Evolutionary conservation across 768 basidiomycete genomes (phyloP), one percentile per base, ranked within the genome.

Genomic region (Asterophora parasitica): DNA sequence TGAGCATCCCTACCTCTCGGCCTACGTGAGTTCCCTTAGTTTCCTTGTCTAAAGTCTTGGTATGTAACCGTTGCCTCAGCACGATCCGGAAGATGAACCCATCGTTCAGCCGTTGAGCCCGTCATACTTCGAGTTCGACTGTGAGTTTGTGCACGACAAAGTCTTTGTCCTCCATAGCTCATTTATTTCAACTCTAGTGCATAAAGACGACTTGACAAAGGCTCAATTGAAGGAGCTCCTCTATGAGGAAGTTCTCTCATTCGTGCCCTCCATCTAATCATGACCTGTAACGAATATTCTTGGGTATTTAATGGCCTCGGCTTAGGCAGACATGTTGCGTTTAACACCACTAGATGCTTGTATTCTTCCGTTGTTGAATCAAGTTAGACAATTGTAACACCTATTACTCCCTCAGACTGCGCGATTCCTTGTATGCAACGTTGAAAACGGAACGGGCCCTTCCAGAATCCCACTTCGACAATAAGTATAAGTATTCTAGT

Each of bases 51-150:
- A 36, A 40, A 26, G 20, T 13, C 10, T 32, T 20, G 23, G 28
- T 70, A 78, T 68, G 81, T 80, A 55, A 50, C 34, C 39, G 53
- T 26, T 45, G 38, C 17, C 36, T 2, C 51, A 86, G 82, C 88
- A 92, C 57, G 91, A 92, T 61, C 83, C 92, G 1, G 85, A 89
- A 45, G 93, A 96, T 61, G 93, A 96, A 60, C 93, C 94, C 2
- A 71, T 72, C 23, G 84, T 86, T n/a, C 74, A 79, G 34, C 83
- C 88, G 8, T 77, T 96, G 37, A 84, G 83, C 59, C 81, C 90
- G 0, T 77, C 79, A 37, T 96, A 93, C 67, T 96, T 96, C 65
- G 86, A 92, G 56, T 95, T 94, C 59, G 92, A 96, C 64, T 71
- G 82, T 86, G 60, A 65, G 83, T 66, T 32, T 33, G 28, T 40